These are phyloP conservation scores for Senna siamea DNA, from an alignment of 306 rosid species.

Conservation along the genomic window DNA sequence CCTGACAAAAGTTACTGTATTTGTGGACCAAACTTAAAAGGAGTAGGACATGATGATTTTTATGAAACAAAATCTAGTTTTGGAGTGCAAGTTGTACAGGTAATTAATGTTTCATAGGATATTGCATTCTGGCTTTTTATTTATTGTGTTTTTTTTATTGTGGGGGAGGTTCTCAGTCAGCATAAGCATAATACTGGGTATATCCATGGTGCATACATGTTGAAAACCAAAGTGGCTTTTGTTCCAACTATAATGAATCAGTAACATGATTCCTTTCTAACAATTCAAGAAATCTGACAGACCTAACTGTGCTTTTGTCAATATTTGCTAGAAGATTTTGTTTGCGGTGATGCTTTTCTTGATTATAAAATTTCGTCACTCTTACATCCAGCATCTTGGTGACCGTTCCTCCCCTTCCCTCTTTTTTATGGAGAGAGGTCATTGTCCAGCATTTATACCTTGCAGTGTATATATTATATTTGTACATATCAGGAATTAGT, in stretches of 20 bases:
- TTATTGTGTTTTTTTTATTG: conserved; percentile 30
- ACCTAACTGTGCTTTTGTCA: neutral
- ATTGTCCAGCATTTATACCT: neutral
- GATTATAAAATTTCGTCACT: neutral
- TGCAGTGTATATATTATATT: neutral
- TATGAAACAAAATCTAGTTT: conserved; percentile 78
- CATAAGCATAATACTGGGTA: neutral
- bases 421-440: neutral
- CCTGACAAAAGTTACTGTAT: conserved; percentile 88
- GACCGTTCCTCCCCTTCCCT: neutral
- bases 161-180: conserved; percentile 9
- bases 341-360: conserved; percentile 20
- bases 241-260: conserved; percentile 14
- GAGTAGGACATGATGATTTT: conserved; percentile 73
- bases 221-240: conserved; percentile 7
- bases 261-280: conserved; percentile 4
- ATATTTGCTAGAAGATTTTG: neutral
- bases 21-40: conserved; percentile 91
- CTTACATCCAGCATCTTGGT: neutral
- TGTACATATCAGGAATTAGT: neutral
- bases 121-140: conserved; percentile 14
- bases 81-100: conserved; percentile 98
- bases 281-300: conserved; percentile 15
- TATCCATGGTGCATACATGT: neutral
- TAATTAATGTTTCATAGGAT: conserved; percentile 40